Evolutionary conservation across 345 rosid species (phyloP).

Genomic region (Viola odorata): DNA sequence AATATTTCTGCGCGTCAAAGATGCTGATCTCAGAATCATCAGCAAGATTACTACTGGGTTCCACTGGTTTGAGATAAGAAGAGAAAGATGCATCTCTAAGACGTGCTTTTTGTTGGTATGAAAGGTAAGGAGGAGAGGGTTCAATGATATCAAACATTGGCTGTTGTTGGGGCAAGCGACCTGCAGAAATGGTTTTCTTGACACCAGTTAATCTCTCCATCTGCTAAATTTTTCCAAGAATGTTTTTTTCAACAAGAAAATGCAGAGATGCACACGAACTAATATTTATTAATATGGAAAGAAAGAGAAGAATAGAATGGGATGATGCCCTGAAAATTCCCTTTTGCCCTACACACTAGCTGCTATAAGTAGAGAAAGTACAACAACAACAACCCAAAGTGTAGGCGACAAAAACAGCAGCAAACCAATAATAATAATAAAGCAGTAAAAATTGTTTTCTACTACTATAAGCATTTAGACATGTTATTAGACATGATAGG

Average conservation of each 20-base stretch:
- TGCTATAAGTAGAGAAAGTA: slow-evolving; percentile 5
- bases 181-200: slow-evolving; percentile 8
- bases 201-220: slow-evolving; percentile 13
- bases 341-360: background rate
- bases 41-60: slow-evolving; percentile 4
- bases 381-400: background rate
- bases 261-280: background rate
- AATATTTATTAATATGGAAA: background rate
- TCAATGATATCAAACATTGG: slow-evolving; percentile 1
- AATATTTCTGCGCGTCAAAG: slow-evolving; percentile 67
- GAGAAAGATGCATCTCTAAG: slow-evolving; percentile 14
- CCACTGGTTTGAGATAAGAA: slow-evolving; percentile 17
- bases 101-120: slow-evolving; percentile 5
- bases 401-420: background rate
- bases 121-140: slow-evolving; percentile 8
- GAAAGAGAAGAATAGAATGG: background rate
- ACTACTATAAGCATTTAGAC: background rate
- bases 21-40: slow-evolving; percentile 65
- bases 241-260: background rate
- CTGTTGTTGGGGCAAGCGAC: background rate
- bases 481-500: background rate
- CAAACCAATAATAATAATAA: slow-evolving; percentile 1
- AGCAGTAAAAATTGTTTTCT: slow-evolving; percentile 5
- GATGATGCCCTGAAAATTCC: background rate
- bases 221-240: background rate